Evolutionary conservation across 1,284 basidiomycete species (phyloP).

Genomic region (Grifola frondosa): DNA sequence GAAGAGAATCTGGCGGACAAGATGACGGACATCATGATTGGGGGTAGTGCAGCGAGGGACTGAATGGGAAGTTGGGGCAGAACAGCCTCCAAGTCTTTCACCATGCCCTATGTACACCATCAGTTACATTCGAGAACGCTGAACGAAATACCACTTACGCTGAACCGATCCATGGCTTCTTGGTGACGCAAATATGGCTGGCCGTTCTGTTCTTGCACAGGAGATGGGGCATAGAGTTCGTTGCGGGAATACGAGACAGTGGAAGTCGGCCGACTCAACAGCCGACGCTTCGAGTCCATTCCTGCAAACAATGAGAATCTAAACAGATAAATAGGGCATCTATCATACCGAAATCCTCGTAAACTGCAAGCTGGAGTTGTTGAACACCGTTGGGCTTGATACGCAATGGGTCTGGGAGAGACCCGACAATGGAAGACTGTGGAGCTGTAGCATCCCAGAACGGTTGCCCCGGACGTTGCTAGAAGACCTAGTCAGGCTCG

Average conservation of each 20-base stretch:
- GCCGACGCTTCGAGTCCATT: slow-evolving; percentile 52
- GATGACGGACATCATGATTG: slow-evolving; percentile 83
- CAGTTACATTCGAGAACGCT: neutral
- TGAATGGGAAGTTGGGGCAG: slow-evolving; percentile 68
- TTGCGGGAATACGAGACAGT: slow-evolving; percentile 52
- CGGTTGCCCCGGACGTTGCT: slow-evolving; percentile 68
- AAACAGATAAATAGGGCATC: neutral
- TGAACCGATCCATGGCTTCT: slow-evolving; percentile 78
- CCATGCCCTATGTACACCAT: slow-evolving; percentile 37
- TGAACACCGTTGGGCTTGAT: slow-evolving; percentile 85
- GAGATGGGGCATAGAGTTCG: slow-evolving; percentile 53
- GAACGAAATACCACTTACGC: slow-evolving; percentile 45
- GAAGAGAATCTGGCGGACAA: slow-evolving; percentile 80
- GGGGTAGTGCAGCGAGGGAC: slow-evolving; percentile 69
- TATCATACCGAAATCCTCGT: slow-evolving; percentile 87
- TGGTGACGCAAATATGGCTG: slow-evolving; percentile 53
- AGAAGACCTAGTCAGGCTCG: neutral
- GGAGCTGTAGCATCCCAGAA: slow-evolving; percentile 87
- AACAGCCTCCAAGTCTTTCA: slow-evolving; percentile 80
- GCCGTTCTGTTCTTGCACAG: slow-evolving; percentile 44
- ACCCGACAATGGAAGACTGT: slow-evolving; percentile 73
- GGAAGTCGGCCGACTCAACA: slow-evolving; percentile 64
- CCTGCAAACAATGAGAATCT: slow-evolving; percentile 31
- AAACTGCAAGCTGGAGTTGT: slow-evolving; percentile 83
- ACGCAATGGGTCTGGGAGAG: slow-evolving; percentile 87